Evolutionary conservation across 2,329 filamentous ascomycete genomes (phyloP).

Genomic region (Neurospora crassa): DNA sequence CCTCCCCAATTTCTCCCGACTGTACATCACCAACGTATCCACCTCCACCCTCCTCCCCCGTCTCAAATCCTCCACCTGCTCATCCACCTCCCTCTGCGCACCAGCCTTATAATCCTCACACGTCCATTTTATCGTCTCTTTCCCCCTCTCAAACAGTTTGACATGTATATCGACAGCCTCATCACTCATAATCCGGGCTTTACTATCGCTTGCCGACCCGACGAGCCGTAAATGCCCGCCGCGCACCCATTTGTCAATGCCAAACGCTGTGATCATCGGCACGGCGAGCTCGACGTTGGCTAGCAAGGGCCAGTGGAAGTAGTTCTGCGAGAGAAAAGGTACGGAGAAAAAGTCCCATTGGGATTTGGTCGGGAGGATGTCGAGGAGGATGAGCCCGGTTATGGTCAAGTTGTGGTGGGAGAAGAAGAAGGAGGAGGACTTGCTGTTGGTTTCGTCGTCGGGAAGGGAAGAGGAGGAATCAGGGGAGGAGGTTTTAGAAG

Average conservation of each 20-base stretch:
- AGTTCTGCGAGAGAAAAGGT: constrained; percentile 25
- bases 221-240: constrained; percentile 24
- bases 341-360: constrained; percentile 34
- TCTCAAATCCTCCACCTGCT: constrained; percentile 35
- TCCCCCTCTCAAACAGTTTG: constrained; percentile 28
- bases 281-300: constrained; percentile 34
- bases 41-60: constrained; percentile 31
- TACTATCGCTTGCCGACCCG: constrained; percentile 10
- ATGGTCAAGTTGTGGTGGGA: constrained; percentile 21
- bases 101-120: constrained; percentile 39
- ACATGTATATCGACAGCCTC: constrained; percentile 33
- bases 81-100: constrained; percentile 29
- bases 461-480: constrained; percentile 13
- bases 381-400: constrained; percentile 31
- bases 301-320: constrained; percentile 43
- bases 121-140: constrained; percentile 29
- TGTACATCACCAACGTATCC: constrained; percentile 34
- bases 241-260: constrained; percentile 29
- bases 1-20: constrained; percentile 24
- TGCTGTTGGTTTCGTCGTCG: not conserved
- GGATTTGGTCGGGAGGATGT: constrained; percentile 37
- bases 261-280: constrained; percentile 31
- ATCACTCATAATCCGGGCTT: constrained; percentile 19
- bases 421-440: not conserved
- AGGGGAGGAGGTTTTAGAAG: not conserved